A percentile compares a stretch with the other conserved stretches of the same genome.
Conservation (phyloP, 2,329 filamentous ascomycete genomes). For the Herpotrichia juniperi region DNA sequence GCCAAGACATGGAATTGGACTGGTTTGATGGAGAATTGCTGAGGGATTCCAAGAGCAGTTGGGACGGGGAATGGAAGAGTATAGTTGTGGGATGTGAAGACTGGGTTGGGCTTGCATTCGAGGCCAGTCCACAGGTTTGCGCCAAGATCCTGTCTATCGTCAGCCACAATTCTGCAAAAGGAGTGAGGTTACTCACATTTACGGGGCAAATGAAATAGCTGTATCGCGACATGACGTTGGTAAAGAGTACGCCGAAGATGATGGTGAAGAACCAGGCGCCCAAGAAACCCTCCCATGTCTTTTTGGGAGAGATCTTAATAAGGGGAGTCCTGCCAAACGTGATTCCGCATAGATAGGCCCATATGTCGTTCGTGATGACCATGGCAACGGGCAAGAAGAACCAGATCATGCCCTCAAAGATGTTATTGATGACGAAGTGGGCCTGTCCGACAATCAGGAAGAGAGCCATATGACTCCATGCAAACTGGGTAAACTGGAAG, state of each 20-base stretch:
- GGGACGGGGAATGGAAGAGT: constrained; percentile 63
- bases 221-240: constrained; percentile 84
- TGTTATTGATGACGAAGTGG: constrained; percentile 99
- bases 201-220: constrained; percentile 99
- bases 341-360: constrained; percentile 96
- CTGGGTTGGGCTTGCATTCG: constrained; percentile 87
- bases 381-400: constrained; percentile 95
- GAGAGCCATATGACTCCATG: constrained; percentile 99
- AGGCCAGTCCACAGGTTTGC: constrained; percentile 92
- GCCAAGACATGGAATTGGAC: constrained; percentile 93
- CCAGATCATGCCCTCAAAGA: constrained; percentile 99
- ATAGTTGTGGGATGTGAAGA: constrained; percentile 81
- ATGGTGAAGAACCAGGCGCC: constrained; percentile 96
- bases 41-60: constrained; percentile 72
- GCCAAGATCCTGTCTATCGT: constrained; percentile 70
- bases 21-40: constrained; percentile 77
- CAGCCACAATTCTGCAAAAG: background rate
- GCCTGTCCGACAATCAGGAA: constrained; percentile 98
- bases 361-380: constrained; percentile 98
- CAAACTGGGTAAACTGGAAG: constrained; percentile 99
- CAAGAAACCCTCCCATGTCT: constrained; percentile 97
- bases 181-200: constrained; percentile 61
- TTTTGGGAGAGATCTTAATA: constrained; percentile 98
- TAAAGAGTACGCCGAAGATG: constrained; percentile 80
- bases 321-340: constrained; percentile 95